phyloP scores from a whole-genome alignment of 495 filamentous ascomycete species.

The Amorphotheca resinae region DNA sequence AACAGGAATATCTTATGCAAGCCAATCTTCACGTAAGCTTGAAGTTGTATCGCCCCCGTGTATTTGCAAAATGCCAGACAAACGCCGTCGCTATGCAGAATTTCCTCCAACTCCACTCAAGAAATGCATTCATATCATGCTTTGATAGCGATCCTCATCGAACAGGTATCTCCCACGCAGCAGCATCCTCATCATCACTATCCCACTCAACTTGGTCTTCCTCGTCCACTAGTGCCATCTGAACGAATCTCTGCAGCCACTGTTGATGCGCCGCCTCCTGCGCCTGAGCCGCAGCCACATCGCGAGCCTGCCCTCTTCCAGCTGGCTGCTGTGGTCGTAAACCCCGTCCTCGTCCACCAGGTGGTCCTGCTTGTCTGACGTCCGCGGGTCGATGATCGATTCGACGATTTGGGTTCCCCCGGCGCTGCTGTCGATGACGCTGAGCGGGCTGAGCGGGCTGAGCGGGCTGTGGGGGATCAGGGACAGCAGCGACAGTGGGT shows the following conservation, averaged over 20 bases:
- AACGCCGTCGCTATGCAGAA: too few relatives aligned
- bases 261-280: slow-evolving; percentile 27
- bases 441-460: too few relatives aligned
- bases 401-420: not conserved
- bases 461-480: slow-evolving; percentile 4
- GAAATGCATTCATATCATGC: too few relatives aligned
- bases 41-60: too few relatives aligned
- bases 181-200: slow-evolving; percentile 24
- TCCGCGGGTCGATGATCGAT: not conserved
- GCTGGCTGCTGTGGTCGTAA: not conserved
- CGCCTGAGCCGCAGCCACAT: not conserved
- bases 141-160: slow-evolving; percentile 3
- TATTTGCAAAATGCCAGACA: too few relatives aligned
- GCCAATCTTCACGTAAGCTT: too few relatives aligned
- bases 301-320: slow-evolving; percentile 2
- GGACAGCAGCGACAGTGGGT: slow-evolving; percentile 5
- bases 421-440: slow-evolving; percentile 2
- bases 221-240: slow-evolving; percentile 38
- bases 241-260: slow-evolving; percentile 42
- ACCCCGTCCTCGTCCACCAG: not conserved
- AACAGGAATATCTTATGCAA: too few relatives aligned
- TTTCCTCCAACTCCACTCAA: too few relatives aligned
- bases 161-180: slow-evolving; percentile 21
- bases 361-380: not conserved
- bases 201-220: slow-evolving; percentile 34